Evolutionary conservation across 495 filamentous ascomycete genomes (phyloP).

Genomic region (Hypoxylon subgilvum): DNA sequence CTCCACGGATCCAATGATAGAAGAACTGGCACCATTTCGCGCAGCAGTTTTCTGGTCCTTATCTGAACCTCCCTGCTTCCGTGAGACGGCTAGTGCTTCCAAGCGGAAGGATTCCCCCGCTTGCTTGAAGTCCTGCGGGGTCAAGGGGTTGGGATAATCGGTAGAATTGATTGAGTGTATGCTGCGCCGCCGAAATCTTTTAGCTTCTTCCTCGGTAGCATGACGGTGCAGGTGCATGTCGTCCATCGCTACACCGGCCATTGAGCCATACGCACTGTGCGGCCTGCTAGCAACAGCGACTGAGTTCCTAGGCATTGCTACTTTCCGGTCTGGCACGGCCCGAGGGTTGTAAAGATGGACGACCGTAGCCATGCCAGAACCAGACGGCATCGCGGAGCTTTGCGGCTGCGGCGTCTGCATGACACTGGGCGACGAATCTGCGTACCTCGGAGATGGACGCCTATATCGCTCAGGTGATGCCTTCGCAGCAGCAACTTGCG

Average conservation of each 20-base stretch:
- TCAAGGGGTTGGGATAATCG: constrained; percentile 53
- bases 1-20: constrained; percentile 25
- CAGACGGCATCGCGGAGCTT: constrained; percentile 43
- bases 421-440: constrained; percentile 45
- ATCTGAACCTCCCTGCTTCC: constrained; percentile 41
- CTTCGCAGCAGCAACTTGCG: constrained; percentile 47
- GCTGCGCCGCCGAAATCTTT: constrained; percentile 81
- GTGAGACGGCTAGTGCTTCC: constrained; percentile 42
- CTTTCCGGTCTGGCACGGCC: constrained; percentile 32
- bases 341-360: constrained; percentile 52
- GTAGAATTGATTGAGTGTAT: constrained; percentile 78
- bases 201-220: constrained; percentile 65
- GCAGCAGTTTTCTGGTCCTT: constrained; percentile 44
- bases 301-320: constrained; percentile 44
- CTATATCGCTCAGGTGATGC: constrained; percentile 62
- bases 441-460: constrained; percentile 50
- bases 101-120: constrained; percentile 48
- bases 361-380: constrained; percentile 46
- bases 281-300: constrained; percentile 45
- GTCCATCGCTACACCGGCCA: constrained; percentile 52
- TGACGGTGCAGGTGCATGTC: constrained; percentile 59
- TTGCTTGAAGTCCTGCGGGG: constrained; percentile 48
- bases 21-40: constrained; percentile 26
- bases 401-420: constrained; percentile 39
- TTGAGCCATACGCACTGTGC: constrained; percentile 52